Percentiles rank a stretch among this genome's conserved stretches.
Conservation (phyloP, 2,329 filamentous ascomycete species). For the Bipolaris zeicola region DNA sequence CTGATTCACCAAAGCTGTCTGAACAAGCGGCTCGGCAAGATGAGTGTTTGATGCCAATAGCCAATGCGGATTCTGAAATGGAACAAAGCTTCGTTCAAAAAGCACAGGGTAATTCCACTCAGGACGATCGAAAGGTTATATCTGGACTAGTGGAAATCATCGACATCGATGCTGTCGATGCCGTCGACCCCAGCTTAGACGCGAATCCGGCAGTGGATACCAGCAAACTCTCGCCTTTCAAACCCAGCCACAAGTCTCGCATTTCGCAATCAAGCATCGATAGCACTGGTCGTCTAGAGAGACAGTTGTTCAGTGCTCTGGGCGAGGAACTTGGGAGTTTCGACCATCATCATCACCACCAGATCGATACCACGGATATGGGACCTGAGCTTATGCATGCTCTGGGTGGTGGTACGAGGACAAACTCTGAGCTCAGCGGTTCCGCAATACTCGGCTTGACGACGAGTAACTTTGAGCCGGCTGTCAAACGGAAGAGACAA, state of each 20-base stretch:
- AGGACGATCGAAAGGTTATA: not conserved
- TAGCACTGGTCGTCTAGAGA: constrained; percentile 36
- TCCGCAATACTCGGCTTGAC: constrained; percentile 5
- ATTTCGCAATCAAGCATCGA: constrained; percentile 34
- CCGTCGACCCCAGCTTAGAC: constrained; percentile 19
- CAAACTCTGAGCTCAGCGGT: constrained; percentile 7
- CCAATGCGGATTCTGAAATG: not conserved
- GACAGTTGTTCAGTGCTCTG: constrained; percentile 38
- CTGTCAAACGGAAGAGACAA: constrained; percentile 38
- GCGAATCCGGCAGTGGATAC: constrained; percentile 4
- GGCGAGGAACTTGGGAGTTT: constrained; percentile 39
- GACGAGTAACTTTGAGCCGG: constrained; percentile 21
- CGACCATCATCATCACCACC: constrained; percentile 21
- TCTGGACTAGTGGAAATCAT: constrained; percentile 25
- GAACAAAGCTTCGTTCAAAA: not conserved
- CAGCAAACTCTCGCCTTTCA: constrained; percentile 20
- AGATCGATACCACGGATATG: constrained; percentile 16
- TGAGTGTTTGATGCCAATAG: constrained; percentile 15
- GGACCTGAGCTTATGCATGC: constrained; percentile 21
- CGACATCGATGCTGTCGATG: constrained; percentile 31
- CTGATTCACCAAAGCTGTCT: constrained; percentile 6
- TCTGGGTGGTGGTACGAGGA: constrained; percentile 1
- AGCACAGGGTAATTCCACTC: not conserved
- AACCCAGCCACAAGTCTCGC: constrained; percentile 30
- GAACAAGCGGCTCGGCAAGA: constrained; percentile 23